Evolutionary conservation across 2,329 filamentous ascomycete species (phyloP), one percentile per base, ranked within the genome.

Genomic region (Venturia oleaginea): DNA sequence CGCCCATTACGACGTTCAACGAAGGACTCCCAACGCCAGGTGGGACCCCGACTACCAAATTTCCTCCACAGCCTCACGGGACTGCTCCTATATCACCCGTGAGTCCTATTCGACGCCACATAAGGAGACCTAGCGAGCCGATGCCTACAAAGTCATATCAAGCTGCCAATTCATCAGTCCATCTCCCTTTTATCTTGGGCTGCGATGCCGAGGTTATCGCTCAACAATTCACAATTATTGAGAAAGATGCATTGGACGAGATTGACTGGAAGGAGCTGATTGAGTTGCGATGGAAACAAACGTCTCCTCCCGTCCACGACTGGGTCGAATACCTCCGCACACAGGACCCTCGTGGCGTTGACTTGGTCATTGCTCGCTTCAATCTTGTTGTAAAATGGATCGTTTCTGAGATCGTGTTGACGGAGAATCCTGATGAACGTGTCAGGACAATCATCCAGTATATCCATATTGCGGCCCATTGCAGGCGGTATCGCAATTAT

Each of bases 381-480:
- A 94, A 94, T 74, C 84, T 94, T 67, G 89, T 93, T 78, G 90
- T 92, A 67, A 93, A 93, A 74, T 94, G 90, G 90, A 87, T 86
- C 34, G 83, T 92, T 34, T 93, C 90, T 0, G 89, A 93, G 74
- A 84, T 89, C 68, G 83, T 94, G 10, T 80, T 94, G 59, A 94
- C 89, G 0, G 84, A 87, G 68, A 79, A 86, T 64, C 76, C 87
- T 13, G 84, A 87, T 66, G 90, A 94, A 75, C 83, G 90, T 62
- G 89, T 89, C 27, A 81, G 86, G 43, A 91, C 87, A 72, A 85
- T 94, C 67, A 86, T 89, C 74, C 93, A 94, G 75, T 88, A 84
- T 72, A 90, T 94, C 66, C 90, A 93, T 76, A 90, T 93, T 68
- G 90, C 90, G 3, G 81, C 82, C 1, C 88, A 92, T 74, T 90